Conservation (phyloP, 1,284 basidiomycete species). For the Tylopilus sp. region DNA sequence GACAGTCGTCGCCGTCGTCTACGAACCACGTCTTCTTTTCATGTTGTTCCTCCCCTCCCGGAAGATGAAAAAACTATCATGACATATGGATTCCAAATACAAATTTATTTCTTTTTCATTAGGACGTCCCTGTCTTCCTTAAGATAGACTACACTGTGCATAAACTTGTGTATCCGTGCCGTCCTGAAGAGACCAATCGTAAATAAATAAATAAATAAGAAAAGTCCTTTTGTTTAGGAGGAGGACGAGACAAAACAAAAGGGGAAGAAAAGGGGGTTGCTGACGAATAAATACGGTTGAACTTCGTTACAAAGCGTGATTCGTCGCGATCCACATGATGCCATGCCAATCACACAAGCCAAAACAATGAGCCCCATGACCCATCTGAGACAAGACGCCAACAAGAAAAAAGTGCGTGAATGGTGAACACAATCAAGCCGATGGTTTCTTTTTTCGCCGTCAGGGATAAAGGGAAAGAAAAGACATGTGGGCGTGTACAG, state of each 20-base stretch:
- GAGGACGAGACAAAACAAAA: neutral
- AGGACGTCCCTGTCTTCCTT: conserved; percentile 13
- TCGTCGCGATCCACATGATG: neutral
- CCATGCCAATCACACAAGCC: conserved; percentile 7
- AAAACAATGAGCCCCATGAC: neutral
- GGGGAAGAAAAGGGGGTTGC: neutral
- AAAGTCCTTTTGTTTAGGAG: neutral
- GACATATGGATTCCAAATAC: no score
- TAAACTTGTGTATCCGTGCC: conserved; percentile 16
- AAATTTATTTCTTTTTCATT: no score
- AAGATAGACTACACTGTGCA: conserved; percentile 28
- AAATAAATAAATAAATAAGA: neutral
- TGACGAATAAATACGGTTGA: conserved; percentile 20
- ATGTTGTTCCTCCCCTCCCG: no score
- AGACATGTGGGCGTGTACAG: neutral
- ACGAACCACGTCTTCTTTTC: no score
- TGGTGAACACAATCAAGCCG: conserved; percentile 3
- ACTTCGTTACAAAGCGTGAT: neutral
- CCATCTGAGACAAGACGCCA: conserved; percentile 3
- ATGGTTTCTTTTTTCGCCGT: conserved; percentile 1
- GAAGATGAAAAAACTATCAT: no score
- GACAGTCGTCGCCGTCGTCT: no score
- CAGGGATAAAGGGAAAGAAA: no score
- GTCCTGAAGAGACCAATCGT: neutral
- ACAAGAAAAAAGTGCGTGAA: conserved; percentile 9